Conservation (phyloP, 495 filamentous ascomycete genomes). For the Xylaria curta region DNA sequence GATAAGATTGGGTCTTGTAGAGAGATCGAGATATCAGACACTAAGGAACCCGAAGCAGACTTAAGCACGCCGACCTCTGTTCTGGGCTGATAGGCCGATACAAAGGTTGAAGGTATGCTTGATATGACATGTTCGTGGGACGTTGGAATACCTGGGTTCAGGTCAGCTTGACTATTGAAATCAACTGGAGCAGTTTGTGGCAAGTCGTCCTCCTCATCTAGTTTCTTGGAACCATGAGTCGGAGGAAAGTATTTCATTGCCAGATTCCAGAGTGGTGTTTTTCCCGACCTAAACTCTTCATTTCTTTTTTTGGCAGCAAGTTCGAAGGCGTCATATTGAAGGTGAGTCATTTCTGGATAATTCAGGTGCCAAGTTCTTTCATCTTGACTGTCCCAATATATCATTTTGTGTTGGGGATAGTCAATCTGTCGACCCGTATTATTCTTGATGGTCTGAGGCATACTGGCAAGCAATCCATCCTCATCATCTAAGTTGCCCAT, state of each 20-base stretch:
- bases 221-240: slow-evolving; percentile 22
- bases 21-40: slow-evolving; percentile 61
- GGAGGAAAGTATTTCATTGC: slow-evolving; percentile 58
- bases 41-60: slow-evolving; percentile 52
- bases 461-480: slow-evolving; percentile 44
- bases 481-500: slow-evolving; percentile 39
- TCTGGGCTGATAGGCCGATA: slow-evolving; percentile 11
- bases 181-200: slow-evolving; percentile 14
- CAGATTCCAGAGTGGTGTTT: slow-evolving; percentile 52
- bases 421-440: slow-evolving; percentile 56
- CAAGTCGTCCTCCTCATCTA: slow-evolving; percentile 12
- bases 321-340: slow-evolving; percentile 54
- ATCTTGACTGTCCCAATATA: slow-evolving; percentile 58
- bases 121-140: slow-evolving; percentile 24
- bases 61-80: slow-evolving; percentile 43
- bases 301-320: slow-evolving; percentile 46
- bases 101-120: slow-evolving; percentile 27
- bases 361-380: slow-evolving; percentile 55
- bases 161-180: slow-evolving; percentile 31
- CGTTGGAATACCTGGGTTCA: slow-evolving; percentile 30
- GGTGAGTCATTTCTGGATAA: slow-evolving; percentile 62
- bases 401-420: slow-evolving; percentile 52
- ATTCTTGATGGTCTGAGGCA: slow-evolving; percentile 43
- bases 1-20: slow-evolving; percentile 70
- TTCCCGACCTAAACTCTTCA: slow-evolving; percentile 53